Evolutionary conservation across 306 rosid genomes (phyloP).

Genomic region (Styphnolobium japonicum): DNA sequence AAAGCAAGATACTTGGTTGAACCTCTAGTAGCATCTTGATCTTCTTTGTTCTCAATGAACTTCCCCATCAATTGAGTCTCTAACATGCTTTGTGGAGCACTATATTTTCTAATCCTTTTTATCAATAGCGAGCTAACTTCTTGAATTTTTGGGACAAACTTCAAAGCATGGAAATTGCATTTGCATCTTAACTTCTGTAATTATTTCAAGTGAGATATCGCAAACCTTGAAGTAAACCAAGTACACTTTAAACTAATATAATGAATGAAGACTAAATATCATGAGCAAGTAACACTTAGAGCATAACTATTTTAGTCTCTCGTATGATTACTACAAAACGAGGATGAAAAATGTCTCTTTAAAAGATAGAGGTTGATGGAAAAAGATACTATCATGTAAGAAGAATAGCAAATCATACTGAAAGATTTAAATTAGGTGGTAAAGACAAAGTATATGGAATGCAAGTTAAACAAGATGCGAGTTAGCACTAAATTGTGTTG

Average conservation of each 20-base stretch:
- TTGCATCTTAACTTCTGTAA: constrained; percentile 89
- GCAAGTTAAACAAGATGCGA: too few relatives aligned
- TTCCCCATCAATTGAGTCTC: constrained; percentile 80
- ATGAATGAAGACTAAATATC: not conserved
- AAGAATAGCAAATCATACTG: not conserved
- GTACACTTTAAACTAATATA: not conserved
- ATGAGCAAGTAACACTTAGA: not conserved
- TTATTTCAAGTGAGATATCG: not conserved
- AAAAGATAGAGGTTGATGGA: not conserved
- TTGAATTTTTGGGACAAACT: constrained; percentile 75
- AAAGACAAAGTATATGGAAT: too few relatives aligned
- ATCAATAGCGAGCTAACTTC: constrained; percentile 65
- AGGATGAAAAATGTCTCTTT: not conserved
- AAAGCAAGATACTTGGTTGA: constrained; percentile 76
- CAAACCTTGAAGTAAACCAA: not conserved
- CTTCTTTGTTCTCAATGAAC: constrained; percentile 41
- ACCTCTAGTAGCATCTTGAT: constrained; percentile 34
- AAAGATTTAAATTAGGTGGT: not conserved
- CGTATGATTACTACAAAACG: not conserved
- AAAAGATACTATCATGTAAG: not conserved
- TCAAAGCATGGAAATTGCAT: constrained; percentile 92
- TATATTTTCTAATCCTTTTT: constrained; percentile 63
- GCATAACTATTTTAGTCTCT: not conserved
- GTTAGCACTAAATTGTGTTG: too few relatives aligned
- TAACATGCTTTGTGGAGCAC: constrained; percentile 49